These are phyloP conservation scores for Penicillium polonicum DNA, from an alignment of 2,329 filamentous ascomycete genomes.

Conservation along the genomic window DNA sequence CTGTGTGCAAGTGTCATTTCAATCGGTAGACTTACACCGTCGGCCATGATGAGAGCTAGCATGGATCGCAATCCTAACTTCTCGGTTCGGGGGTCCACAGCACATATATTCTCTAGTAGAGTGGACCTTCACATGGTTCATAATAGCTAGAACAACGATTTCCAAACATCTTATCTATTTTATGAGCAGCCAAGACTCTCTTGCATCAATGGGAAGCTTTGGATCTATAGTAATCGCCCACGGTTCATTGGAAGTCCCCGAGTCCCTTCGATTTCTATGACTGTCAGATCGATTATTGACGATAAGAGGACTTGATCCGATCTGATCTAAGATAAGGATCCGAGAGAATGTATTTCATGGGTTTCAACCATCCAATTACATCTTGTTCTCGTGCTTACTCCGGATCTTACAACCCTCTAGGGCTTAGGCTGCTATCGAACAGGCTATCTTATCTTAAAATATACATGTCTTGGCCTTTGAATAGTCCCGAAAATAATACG, in stretches of 20 bases:
- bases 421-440: constrained; percentile 14
- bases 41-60: constrained; percentile 9
- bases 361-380: constrained; percentile 16
- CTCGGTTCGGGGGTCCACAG: not conserved
- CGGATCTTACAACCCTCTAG: constrained; percentile 19
- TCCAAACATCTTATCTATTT: constrained; percentile 3
- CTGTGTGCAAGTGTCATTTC: not conserved
- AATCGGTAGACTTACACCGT: constrained; percentile 4
- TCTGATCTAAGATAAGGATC: constrained; percentile 11
- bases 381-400: constrained; percentile 1
- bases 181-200: not conserved
- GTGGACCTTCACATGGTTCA: not conserved
- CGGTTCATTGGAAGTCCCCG: not conserved
- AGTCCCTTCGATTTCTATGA: not conserved
- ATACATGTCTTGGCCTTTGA: not conserved
- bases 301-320: not conserved
- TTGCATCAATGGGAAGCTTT: not conserved
- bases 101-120: not conserved
- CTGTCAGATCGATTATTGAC: not conserved
- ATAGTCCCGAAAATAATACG: not conserved
- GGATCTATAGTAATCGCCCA: not conserved
- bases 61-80: not conserved
- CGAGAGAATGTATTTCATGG: not conserved
- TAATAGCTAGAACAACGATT: not conserved
- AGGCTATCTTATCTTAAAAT: not conserved